phyloP scores from a whole-genome alignment of 148 eudicot genomes.

The Talinum fruticosum region DNA sequence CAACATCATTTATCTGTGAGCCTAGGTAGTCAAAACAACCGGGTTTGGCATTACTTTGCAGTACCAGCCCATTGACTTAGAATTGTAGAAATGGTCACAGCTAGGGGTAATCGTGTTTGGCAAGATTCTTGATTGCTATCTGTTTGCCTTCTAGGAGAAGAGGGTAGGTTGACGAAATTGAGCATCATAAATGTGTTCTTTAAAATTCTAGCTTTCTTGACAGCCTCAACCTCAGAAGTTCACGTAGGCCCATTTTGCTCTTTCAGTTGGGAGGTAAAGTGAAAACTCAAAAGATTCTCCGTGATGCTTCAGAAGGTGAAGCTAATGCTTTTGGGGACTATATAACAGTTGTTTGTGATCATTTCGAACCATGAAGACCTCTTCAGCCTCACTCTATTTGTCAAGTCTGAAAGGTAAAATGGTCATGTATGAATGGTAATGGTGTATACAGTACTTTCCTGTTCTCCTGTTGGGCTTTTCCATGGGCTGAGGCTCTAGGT shows the following conservation, averaged over 20 bases:
- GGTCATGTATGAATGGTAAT: neutral
- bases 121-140: neutral
- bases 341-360: constrained; percentile 13
- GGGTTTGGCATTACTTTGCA: neutral
- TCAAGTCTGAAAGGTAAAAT: constrained; percentile 11
- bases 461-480: neutral
- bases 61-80: neutral
- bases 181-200: neutral
- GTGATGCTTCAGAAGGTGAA: constrained; percentile 19
- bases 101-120: neutral
- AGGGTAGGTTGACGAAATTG: neutral
- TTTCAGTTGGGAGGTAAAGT: constrained; percentile 16
- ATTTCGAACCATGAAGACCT: constrained; percentile 7
- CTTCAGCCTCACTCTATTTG: constrained; percentile 7
- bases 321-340: constrained; percentile 11
- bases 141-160: neutral
- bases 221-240: constrained; percentile 6
- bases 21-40: neutral
- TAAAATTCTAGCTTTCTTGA: neutral
- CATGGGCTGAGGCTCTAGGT: neutral
- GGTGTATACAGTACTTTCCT: neutral
- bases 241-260: constrained; percentile 10
- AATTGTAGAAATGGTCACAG: neutral
- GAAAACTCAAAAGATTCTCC: constrained; percentile 18
- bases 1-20: neutral